Base-by-base conservation (phyloP, 129 eudicot genomes). In the Smallanthus sonchifolius region DNA sequence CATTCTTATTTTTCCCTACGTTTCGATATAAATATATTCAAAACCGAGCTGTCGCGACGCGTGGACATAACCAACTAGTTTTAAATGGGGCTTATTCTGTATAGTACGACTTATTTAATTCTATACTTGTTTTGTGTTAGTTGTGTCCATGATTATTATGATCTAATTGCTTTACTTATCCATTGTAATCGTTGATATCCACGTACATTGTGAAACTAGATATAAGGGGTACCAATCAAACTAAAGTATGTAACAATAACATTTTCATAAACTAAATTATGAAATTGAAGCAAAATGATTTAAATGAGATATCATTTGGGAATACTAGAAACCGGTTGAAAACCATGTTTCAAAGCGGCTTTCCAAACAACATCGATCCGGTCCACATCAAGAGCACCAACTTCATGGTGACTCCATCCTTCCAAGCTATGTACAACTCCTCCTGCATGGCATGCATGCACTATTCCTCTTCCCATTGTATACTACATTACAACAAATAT, bases 401-500 rank as follows among this genome's bases (percentile, higher is more conserved):
- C 98, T 81, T 94, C 98, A 77, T 94, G 97, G 80, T 94, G 98
- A 37, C 76, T 81, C 98, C 98, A 94, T 0, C 97, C 97, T 90
- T 94, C 98, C 69, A 94, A 75, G 44, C 83, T 74, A 83, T 93
- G 98, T 24, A 93, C 92, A 16, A 88, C 95, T 17, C 98, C 98
- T 15, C 98, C 98, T 0, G 98, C 97, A 77, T 94, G 98, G 75
- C 98, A 94, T 30, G 98, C 98, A 75, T 94, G 98, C 1, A 94
- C 98, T 48, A 94, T 85, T 68, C 98, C 97, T 86, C 98, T 83
- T 20, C 82, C 98, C 98, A 94, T 88, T 1, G 98, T 90, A 64
- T 93, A 93, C 98, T 93, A 73, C 65, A 56, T 5, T 8, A 66
- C 55, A 11, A 65, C 15, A 75, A 6, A 7, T 37, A 34, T 11